phyloP scores from a whole-genome alignment of 345 rosid species.

The Melastoma malabathricum region DNA sequence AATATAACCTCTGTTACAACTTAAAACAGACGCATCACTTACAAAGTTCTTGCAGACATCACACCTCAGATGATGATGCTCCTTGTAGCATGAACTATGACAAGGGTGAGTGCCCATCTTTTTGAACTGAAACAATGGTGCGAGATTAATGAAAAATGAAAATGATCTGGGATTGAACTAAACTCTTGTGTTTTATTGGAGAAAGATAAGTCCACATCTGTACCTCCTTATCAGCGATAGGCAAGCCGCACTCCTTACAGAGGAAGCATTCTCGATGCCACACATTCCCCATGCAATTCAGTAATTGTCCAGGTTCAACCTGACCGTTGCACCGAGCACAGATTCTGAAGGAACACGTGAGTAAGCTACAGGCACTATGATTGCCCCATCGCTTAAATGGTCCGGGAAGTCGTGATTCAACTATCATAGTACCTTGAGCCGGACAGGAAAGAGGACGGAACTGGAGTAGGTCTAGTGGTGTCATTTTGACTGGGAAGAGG shows the following conservation, averaged over 20 bases:
- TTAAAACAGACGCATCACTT: conserved; percentile 19
- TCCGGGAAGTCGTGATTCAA: not conserved
- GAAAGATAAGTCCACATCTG: not conserved
- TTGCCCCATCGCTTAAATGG: not conserved
- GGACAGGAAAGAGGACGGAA: conserved; percentile 36
- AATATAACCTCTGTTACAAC: not conserved
- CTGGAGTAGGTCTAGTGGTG: not conserved
- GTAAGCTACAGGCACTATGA: not conserved
- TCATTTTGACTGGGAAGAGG: conserved; percentile 10
- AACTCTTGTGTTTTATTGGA: not conserved
- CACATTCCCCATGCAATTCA: conserved; percentile 22
- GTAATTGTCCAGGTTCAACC: conserved; percentile 23
- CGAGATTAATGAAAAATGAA: not conserved
- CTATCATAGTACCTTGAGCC: conserved; percentile 39
- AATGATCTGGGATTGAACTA: not conserved
- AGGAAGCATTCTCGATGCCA: conserved; percentile 36
- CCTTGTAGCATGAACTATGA: conserved; percentile 64
- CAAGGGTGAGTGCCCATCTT: conserved; percentile 33
- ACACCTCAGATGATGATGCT: conserved; percentile 66
- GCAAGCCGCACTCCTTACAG: conserved; percentile 21
- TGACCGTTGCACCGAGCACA: conserved; percentile 29
- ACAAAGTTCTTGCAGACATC: conserved; percentile 74
- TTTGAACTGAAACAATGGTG: conserved; percentile 1
- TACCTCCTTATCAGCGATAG: conserved; percentile 50
- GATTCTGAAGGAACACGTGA: conserved; percentile 12